These are phyloP conservation scores for Cicer arietinum DNA, from an alignment of 306 rosid genomes.

Conservation along the genomic window DNA sequence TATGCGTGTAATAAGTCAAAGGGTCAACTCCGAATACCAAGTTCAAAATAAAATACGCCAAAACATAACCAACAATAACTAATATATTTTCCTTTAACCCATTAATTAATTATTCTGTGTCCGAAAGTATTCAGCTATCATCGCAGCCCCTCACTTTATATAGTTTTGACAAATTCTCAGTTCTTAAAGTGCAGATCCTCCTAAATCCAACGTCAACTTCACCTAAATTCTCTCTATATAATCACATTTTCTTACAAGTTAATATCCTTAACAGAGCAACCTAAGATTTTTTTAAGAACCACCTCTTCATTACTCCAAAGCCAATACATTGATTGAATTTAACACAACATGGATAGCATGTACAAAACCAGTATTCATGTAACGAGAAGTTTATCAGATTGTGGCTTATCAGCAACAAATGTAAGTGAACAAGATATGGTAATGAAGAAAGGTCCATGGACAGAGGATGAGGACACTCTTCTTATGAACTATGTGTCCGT, in stretches of 20 bases:
- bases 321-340: background rate
- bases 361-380: conserved; percentile 14
- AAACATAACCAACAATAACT: background rate
- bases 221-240: conserved; percentile 25
- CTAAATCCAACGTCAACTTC: conserved; percentile 40
- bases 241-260: conserved; percentile 12
- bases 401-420: conserved; percentile 38
- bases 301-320: conserved; percentile 16
- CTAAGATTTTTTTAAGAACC: background rate
- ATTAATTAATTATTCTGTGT: conserved; percentile 22
- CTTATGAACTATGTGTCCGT: conserved; percentile 48
- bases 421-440: conserved; percentile 45
- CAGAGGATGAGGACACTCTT: conserved; percentile 65
- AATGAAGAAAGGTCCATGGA: conserved; percentile 75
- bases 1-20: conserved; percentile 42
- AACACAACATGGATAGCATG: conserved; percentile 28
- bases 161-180: conserved; percentile 36
- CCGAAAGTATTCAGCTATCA: conserved; percentile 13
- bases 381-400: conserved; percentile 45
- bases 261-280: background rate
- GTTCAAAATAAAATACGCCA: conserved; percentile 37
- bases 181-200: conserved; percentile 40
- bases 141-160: conserved; percentile 45
- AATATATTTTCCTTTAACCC: conserved; percentile 11
- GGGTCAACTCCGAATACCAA: conserved; percentile 31